Evolutionary conservation across 1,284 basidiomycete genomes (phyloP), one percentile per base, ranked within the genome.

Genomic region (Cryptococcus hybrid): DNA sequence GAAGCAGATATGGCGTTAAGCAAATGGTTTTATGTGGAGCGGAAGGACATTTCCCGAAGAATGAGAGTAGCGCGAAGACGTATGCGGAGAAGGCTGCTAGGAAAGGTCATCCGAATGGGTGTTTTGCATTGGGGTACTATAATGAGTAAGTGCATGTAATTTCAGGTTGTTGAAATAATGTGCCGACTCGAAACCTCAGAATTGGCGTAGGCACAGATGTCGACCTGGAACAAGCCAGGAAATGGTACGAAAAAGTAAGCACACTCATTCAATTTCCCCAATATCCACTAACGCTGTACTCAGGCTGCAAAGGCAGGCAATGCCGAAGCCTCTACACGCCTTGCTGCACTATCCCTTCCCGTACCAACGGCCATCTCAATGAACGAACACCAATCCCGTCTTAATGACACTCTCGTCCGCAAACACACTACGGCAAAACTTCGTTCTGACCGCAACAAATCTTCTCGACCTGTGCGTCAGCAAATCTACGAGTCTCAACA

Each of bases 1-100:
- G 92, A 97, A 72, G 94, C 94, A 0, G 92, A 97, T 75, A 94
- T 98, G 92, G 92, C 91, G 6, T 82, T 96, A 49, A 87, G 85
- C 77, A 96, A 94, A 77, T 96, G 92, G 93, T 96, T 95, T 78
- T 96, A 51, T 95, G 92, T 73, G 91, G 90, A 0, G 86, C 86
- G 0, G 87, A 90, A 40, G 84, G 84, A 24, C 80, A 78, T 52
- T 95, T 97, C 67, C 89, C 90, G 35, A 93, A 93, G 78, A 92
- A 96, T 76, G 93, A 97, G 74, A 79, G 76, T 0, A 81, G 97
- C 1, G 93, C 94, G 0, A 86, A 86, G 66, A 90, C 88, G 0
- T 97, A 96, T 80, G 93, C 93, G 0, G 88, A 92, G 64, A 95
- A 95, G 76, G 91, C 93, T 0, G 92, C 92, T 0, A 79, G 82